Evolutionary conservation across 331 rosid species (phyloP), one percentile per base, ranked within the genome.

Genomic region (Spiraea crenata): DNA sequence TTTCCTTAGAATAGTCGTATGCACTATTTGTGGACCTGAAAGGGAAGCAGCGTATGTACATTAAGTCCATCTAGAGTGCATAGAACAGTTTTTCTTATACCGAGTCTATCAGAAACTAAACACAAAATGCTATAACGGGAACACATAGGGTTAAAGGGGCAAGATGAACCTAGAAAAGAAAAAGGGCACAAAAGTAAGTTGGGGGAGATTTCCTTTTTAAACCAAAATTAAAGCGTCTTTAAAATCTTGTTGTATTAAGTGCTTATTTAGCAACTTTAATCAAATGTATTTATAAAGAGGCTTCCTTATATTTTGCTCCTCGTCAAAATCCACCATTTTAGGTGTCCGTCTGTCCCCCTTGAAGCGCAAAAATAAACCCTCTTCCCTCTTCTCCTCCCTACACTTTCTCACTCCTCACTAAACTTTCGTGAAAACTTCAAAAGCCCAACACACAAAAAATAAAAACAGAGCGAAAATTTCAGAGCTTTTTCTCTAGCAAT

Each of bases 291-390:
- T 11, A n/a, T 38, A 37, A 20, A 51, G 17, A 25, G 31, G 31
- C 31, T 45, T 61, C 39, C 11, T 54, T 20, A 46, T 64, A 49
- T 57, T 38, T 61, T 75, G 67, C 19, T 63, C 76, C 12, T 72
- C 65, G 60, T 60, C 75, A 70, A 72, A 67, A 72, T 70, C 76
- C 81, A 71, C 68, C 79, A 71, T 80, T 82, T 76, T 82, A 86
- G 84, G 76, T 77, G 96, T 85, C 82, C 72, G 80, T 58, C 73
- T 78, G 87, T 85, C 90, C 90, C 90, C 82, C 71, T 83, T 85
- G 80, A 76, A 82, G 85, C 89, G 87, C 88, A n/a, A 84, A 48
- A 84, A 82, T 76, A 81, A 89, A 82, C 69, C 72, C 81, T 81
- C 78, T 4, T 10, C 5, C 59, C 70, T 39, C 62, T 74, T 71